Evolutionary conservation across 2,329 filamentous ascomycete genomes (phyloP), one percentile per base, ranked within the genome.

Genomic region (Fusarium lateritium): DNA sequence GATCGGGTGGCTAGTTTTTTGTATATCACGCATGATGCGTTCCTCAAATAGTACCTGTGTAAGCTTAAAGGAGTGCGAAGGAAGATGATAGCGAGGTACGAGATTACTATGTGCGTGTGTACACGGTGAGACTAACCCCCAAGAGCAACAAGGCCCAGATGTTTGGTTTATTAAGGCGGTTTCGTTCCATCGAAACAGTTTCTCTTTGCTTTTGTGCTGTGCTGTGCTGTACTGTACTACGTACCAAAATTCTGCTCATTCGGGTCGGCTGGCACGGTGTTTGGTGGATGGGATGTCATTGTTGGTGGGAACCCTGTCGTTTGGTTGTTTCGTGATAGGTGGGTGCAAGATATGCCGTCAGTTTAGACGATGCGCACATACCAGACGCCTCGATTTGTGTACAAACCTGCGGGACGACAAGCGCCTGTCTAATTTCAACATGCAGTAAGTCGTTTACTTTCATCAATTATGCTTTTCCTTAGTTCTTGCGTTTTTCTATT

Each of bases 311-410:
- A 56, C 68, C 68, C 47, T 71, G 68, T 66, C 68, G 39, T 31
- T 44, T 56, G 24, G 43, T 59, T 63, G 67, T 65, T 52, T 52
- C 56, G 51, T 74, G 72, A 74, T 74, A 74, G 72, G 72, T 74
- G 72, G 72, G 72, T 60, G 72, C 65, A 69, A 74, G 67, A 74
- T 74, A 73, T 74, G 72, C 72, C 72, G 72, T 74, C 58, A 63
- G 57, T 56, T 69, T 51, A 62, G 40, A 46, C 67, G 65, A 69
- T 50, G 56, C 34, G 53, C 52, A 70, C 67, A 67, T 64, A 52
- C 66, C 66, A 67, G 19, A 46, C 62, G 56, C 62, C 67, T 70
- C 53, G 49, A 67, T 67, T 53, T 53, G 60, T 19, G 53, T 51
- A 40, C 34, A 69, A 13, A 63, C 46, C 58, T 55, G 67, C 62